A percentile compares a stretch with the other conserved stretches of the same genome.
Evolutionary conservation across 2,329 filamentous ascomycete genomes (phyloP).

Genomic region (Cercospora citrullina): DNA sequence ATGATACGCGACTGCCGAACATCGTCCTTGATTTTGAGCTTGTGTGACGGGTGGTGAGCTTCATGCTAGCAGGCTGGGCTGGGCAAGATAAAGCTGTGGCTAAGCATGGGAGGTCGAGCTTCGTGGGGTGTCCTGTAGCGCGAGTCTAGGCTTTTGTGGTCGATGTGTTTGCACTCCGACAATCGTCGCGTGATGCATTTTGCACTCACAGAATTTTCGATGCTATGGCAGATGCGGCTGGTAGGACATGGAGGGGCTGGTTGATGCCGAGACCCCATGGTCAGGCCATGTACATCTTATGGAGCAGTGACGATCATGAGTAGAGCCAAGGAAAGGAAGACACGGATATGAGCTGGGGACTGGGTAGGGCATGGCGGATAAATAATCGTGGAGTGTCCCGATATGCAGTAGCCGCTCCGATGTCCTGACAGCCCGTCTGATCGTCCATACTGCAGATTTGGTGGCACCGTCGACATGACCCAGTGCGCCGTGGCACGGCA

Average conservation of each 20-base stretch:
- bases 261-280: background rate
- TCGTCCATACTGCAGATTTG: background rate
- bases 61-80: background rate
- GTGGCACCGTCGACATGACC: background rate
- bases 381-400: background rate
- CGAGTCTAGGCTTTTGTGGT: background rate
- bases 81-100: constrained; percentile 2
- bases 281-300: background rate
- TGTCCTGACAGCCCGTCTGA: background rate
- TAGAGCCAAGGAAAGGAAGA: background rate
- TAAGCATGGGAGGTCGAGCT: background rate
- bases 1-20: constrained; percentile 18
- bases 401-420: background rate
- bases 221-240: background rate
- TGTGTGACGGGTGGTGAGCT: background rate
- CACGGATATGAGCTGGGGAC: background rate
- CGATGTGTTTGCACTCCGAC: background rate
- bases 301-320: background rate
- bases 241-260: background rate
- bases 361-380: background rate
- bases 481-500: background rate
- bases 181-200: background rate
- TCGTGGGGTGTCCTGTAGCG: background rate
- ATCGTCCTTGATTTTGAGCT: constrained; percentile 22
- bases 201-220: background rate